These are phyloP conservation scores for Diaporthe nobilis DNA, from an alignment of 2,329 filamentous ascomycete species.

Conservation along the genomic window DNA sequence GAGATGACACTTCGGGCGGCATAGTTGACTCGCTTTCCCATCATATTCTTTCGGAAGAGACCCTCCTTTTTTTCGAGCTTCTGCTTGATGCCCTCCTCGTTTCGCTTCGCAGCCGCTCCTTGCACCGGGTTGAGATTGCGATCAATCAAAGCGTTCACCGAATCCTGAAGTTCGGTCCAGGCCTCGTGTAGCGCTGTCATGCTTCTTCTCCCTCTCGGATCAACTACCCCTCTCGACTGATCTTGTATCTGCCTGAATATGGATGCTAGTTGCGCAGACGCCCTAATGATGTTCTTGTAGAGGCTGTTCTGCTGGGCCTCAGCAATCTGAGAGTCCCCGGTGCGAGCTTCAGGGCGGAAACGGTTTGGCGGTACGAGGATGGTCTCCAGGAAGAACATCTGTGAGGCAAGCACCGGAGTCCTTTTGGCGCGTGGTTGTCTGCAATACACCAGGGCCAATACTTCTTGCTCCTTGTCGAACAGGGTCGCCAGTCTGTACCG, in stretches of 20 bases:
- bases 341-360: conserved; percentile 88
- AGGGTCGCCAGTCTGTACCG: conserved; percentile 82
- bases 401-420: conserved; percentile 72
- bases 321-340: conserved; percentile 83
- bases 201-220: conserved; percentile 45
- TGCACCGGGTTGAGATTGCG: conserved; percentile 87
- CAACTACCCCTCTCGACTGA: conserved; percentile 48
- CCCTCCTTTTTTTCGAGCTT: conserved; percentile 99
- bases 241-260: conserved; percentile 61
- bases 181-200: conserved; percentile 79
- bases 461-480: conserved; percentile 88
- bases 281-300: conserved; percentile 86
- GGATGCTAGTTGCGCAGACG: conserved; percentile 80
- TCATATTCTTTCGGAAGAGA: conserved; percentile 99
- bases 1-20: conserved; percentile 98
- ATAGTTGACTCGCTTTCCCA: conserved; percentile 99
- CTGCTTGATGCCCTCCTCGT: conserved; percentile 97
- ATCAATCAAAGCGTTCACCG: conserved; percentile 94
- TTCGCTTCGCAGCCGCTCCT: conserved; percentile 81
- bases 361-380: conserved; percentile 93
- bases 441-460: conserved; percentile 88
- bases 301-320: conserved; percentile 91
- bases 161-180: conserved; percentile 87
- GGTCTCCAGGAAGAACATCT: conserved; percentile 95
- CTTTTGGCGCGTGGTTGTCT: conserved; percentile 75